Base-by-base conservation (phyloP, 805 yeast species). In the Wickerhamomyces strasburgensis region DNA sequence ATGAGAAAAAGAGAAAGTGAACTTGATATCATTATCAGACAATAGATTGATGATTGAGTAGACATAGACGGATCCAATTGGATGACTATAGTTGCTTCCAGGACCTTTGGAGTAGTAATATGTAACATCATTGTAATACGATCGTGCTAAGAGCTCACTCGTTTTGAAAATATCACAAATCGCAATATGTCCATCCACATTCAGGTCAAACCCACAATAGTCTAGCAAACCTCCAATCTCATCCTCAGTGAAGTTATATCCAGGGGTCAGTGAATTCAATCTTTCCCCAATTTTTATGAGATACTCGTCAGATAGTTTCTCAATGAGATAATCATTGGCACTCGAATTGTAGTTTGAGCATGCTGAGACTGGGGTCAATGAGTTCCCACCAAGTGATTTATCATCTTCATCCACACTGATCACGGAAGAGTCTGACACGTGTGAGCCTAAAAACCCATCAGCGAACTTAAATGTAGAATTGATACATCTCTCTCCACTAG, bases 401-500 rank as follows among this genome's bases (percentile, higher is more conserved):
- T 60, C 42, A 27, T 38, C 60, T 51, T 80, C 86, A 30, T 67
- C 64, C 16, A 78, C 48, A 10, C 71, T 59, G 24, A 62, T 49
- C 29, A 72, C 49, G 18, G 56, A 62, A 14, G 67, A 60, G 24
- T 62, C 64, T 8, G 72, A 72, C 46, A 75, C 63, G 3, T 19
- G 28, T 13, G 28, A 26, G 13, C 49, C 45, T 9, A 47, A 32
- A 57, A 81, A 79, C 0, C 85, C 87, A 46, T 71, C 61, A 9
- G 80, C 75, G 52, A 79, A 80, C 49, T 65, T 61, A 18, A 64
- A 54, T 6, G 83, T 73, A 27, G 82, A 72, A 42, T 70, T 75
- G 40, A 69, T 67, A 23, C 75, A 73, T 43, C 87, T 67, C 41
- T 70, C 68, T 31, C 72, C 70, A 34, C 73, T 73, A 11, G 80